These are phyloP conservation scores for Pythium dissimile DNA, from an alignment of 352 stramenopile genomes.

Conservation along the genomic window DNA sequence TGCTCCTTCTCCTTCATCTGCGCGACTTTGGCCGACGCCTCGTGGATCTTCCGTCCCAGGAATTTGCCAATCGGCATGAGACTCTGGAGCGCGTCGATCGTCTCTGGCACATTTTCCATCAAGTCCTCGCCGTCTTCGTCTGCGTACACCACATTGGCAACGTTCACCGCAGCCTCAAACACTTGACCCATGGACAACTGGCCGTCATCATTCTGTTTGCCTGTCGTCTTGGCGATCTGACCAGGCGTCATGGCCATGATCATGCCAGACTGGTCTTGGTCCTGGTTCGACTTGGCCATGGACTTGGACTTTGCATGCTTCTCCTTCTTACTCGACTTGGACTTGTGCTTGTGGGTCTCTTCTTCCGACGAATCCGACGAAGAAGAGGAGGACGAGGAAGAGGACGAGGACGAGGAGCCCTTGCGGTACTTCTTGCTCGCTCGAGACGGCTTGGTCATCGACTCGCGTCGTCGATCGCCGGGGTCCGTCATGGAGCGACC, in stretches of 20 bases:
- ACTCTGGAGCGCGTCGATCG: slow-evolving; percentile 14
- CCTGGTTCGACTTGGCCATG: no score
- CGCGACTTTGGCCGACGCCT: slow-evolving; percentile 9
- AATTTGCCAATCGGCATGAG: slow-evolving; percentile 20
- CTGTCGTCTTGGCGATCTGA: slow-evolving; percentile 17
- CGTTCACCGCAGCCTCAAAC: slow-evolving; percentile 4
- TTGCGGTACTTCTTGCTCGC: slow-evolving; percentile 14
- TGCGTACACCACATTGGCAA: slow-evolving; percentile 5
- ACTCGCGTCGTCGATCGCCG: not conserved
- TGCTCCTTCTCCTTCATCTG: slow-evolving; percentile 16
- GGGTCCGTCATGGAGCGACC: not conserved
- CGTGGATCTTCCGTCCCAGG: slow-evolving; percentile 19
- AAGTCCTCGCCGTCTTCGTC: slow-evolving; percentile 3
- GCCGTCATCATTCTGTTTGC: not conserved
- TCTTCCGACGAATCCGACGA: not conserved
- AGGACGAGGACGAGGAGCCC: not conserved
- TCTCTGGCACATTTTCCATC: slow-evolving; percentile 6
- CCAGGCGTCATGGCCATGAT: slow-evolving; percentile 15
- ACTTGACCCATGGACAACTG: slow-evolving; percentile 9
- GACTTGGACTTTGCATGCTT: slow-evolving; percentile 2
- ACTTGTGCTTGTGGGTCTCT: not conserved
- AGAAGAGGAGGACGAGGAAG: not conserved
- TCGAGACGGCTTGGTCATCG: not conserved
- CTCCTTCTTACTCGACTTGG: slow-evolving; percentile 1
- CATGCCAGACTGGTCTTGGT: not conserved